Evolutionary conservation across 148 eudicot genomes (phyloP), one percentile per base, ranked within the genome.

Genomic region (Rhododendron griersonianum): DNA sequence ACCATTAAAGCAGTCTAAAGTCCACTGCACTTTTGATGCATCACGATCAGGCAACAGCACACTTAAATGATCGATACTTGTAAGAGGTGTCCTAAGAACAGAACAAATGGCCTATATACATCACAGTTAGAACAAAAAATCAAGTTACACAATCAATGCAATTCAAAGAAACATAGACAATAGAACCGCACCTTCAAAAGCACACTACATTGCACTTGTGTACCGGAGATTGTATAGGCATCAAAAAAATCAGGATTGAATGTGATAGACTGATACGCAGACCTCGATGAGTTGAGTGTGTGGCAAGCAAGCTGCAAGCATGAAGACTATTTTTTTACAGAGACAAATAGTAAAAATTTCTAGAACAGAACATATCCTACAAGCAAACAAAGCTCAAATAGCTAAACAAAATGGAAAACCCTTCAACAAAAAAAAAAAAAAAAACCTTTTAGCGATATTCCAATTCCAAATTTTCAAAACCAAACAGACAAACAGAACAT

Each of bases 271-370:
- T 92, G 98, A 87, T 94, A 95, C 33, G 98, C 98, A 39, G 99
- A 97, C 89, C 99, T 92, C 0, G 99, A 97, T n/a, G 98, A 89
- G 84, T 97, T 97, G 81, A 95, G 95, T 41, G 98, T 91, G 85
- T 88, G 93, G 69, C 93, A 92, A 75, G 93, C 86, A 57, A 97
- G 93, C 99, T 97, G 96, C 88, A 89, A 14, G 65, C 16, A 50
- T 11, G 28, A 11, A 19, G 48, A 67, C 18, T 55, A 21, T 1
- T 47, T 47, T 47, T 47, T 47, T 69, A 11, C 4, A 11, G 16
- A 30, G 37, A 28, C 74, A 67, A 13, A 69, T 10, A 69, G 37
- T 65, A 65, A n/a, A 65, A 65, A 65, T n/a, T 30, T 65, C 71
- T 65, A 69, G 37, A 28, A 69, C 6, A 1, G 39, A 69, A 69